Percentiles rank a stretch among this genome's conserved stretches.
Evolutionary conservation across 2,329 filamentous ascomycete genomes (phyloP).

Genomic region (Aureobasidium sp.): DNA sequence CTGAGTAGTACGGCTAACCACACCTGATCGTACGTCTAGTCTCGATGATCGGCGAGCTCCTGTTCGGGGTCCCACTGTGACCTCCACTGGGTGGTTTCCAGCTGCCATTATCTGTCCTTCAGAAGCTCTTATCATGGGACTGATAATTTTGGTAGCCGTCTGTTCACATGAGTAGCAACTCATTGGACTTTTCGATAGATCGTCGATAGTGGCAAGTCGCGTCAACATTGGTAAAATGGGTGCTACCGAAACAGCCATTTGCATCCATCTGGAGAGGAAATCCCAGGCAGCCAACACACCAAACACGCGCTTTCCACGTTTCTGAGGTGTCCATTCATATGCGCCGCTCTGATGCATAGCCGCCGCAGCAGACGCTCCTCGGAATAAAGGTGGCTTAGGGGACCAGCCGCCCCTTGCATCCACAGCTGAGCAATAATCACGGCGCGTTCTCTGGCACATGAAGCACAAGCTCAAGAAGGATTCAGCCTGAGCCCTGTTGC

Average conservation of each 20-base stretch:
- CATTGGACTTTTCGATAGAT: too few relatives aligned
- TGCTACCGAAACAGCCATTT: background rate
- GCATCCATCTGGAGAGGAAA: background rate
- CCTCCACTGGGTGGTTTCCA: background rate
- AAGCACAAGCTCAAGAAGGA: background rate
- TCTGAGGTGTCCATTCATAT: background rate
- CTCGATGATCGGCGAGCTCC: background rate
- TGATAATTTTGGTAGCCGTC: too few relatives aligned
- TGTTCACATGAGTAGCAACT: too few relatives aligned
- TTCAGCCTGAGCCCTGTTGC: background rate
- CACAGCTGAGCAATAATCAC: background rate
- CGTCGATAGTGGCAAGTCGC: background rate
- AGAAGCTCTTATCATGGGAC: background rate
- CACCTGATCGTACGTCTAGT: background rate
- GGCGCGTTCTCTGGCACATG: background rate
- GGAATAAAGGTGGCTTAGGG: background rate
- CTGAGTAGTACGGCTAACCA: background rate
- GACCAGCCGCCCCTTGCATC: slow-evolving; percentile 2
- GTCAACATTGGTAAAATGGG: background rate
- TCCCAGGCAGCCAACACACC: background rate
- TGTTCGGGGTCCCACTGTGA: background rate
- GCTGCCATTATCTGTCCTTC: too few relatives aligned
- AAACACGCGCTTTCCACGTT: background rate
- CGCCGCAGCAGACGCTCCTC: background rate
- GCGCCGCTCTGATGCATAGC: background rate